Conservation (phyloP, 2,329 filamentous ascomycete genomes). For the Cladosporium sp. region DNA sequence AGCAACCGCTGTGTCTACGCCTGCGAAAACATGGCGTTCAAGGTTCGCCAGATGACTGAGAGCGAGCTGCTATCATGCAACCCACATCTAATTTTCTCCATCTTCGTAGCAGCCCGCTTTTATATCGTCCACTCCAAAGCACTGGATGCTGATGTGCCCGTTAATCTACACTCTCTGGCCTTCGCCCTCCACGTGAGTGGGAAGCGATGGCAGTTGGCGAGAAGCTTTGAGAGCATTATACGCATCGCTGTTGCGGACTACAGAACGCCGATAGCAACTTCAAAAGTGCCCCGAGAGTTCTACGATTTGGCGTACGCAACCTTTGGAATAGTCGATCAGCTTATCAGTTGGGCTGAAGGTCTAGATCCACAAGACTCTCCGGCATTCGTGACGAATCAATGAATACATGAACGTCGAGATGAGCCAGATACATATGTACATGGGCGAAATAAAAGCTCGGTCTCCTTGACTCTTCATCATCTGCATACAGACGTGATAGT, state of each 20-base stretch:
- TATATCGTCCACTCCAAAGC: constrained; percentile 33
- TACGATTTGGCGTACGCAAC: constrained; percentile 33
- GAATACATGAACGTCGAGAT: not conserved
- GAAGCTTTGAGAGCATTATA: constrained; percentile 30
- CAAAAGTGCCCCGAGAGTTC: constrained; percentile 30
- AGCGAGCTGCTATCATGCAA: constrained; percentile 28
- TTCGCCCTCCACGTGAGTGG: constrained; percentile 31
- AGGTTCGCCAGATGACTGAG: constrained; percentile 27
- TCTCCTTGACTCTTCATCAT: too few relatives aligned
- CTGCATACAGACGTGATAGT: too few relatives aligned
- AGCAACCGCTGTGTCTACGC: constrained; percentile 34
- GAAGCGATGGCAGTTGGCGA: constrained; percentile 29
- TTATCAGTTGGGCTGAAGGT: constrained; percentile 30
- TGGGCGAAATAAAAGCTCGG: too few relatives aligned
- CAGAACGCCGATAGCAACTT: constrained; percentile 26
- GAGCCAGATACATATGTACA: too few relatives aligned
- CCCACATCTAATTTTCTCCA: constrained; percentile 29
- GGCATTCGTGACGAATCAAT: not conserved
- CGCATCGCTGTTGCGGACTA: constrained; percentile 32
- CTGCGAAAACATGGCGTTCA: constrained; percentile 31
- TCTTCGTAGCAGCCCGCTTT: constrained; percentile 33
- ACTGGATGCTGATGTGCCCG: constrained; percentile 28
- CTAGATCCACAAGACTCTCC: constrained; percentile 4
- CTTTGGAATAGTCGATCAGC: constrained; percentile 31
- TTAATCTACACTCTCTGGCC: constrained; percentile 29